These are phyloP conservation scores for Phytophthora ohioensis DNA, from an alignment of 352 stramenopile species.

Conservation along the genomic window DNA sequence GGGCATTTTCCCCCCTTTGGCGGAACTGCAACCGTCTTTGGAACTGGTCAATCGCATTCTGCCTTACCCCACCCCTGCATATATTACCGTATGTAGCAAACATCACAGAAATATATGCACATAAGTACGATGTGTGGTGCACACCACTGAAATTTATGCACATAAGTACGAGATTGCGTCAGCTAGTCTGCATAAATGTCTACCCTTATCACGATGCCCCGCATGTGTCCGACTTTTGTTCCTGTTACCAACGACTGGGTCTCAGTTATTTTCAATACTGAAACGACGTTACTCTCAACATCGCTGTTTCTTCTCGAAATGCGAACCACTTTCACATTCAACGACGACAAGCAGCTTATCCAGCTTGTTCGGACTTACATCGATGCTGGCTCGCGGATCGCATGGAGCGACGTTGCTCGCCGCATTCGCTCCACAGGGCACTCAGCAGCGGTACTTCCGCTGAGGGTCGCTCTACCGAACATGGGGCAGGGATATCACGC, in stretches of 20 bases:
- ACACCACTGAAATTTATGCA: conserved; percentile 3
- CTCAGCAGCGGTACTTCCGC: background rate
- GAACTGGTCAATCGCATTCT: background rate
- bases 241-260: conserved; percentile 4
- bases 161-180: conserved; percentile 10
- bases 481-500: no score
- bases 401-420: background rate
- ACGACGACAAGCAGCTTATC: conserved; percentile 20
- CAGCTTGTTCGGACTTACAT: conserved; percentile 2
- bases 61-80: background rate
- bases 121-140: background rate
- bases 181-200: background rate
- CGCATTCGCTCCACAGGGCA: background rate
- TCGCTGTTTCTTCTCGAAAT: background rate
- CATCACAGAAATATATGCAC: no score
- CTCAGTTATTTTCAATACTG: conserved; percentile 1
- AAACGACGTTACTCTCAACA: conserved; percentile 3
- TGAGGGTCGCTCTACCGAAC: background rate
- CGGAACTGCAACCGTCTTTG: background rate
- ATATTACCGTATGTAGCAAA: background rate
- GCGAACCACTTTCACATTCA: conserved; percentile 10
- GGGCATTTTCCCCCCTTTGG: background rate
- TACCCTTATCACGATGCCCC: background rate
- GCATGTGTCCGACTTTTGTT: background rate
- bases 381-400: background rate